These are phyloP conservation scores for Colletotrichum filicis DNA, from an alignment of 2,329 filamentous ascomycete genomes.

Conservation along the genomic window DNA sequence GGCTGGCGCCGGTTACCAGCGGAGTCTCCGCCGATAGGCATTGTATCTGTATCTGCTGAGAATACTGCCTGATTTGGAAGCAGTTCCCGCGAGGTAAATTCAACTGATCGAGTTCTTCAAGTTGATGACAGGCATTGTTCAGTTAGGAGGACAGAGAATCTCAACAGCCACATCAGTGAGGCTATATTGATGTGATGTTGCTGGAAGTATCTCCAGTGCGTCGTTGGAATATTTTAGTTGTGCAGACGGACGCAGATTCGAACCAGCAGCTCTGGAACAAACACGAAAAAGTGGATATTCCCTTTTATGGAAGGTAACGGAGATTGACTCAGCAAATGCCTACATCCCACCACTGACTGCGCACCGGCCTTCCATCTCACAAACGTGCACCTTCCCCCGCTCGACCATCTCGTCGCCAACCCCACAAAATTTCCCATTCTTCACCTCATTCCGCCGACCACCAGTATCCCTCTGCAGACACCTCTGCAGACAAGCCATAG, in stretches of 20 bases:
- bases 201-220: neutral
- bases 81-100: neutral
- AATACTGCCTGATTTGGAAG: neutral
- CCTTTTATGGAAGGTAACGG: slow-evolving; percentile 1
- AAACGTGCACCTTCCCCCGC: slow-evolving; percentile 41
- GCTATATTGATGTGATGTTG: neutral
- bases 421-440: slow-evolving; percentile 38
- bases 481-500: slow-evolving; percentile 5
- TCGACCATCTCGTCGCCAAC: slow-evolving; percentile 43
- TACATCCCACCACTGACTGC: neutral
- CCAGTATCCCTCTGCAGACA: slow-evolving; percentile 30
- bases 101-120: neutral
- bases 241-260: slow-evolving; percentile 10
- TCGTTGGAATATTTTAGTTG: neutral
- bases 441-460: slow-evolving; percentile 37
- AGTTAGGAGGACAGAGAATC: neutral
- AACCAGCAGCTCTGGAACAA: neutral
- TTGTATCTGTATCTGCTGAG: neutral
- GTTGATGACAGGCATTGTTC: neutral
- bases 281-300: neutral
- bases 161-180: neutral
- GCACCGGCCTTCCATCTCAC: neutral
- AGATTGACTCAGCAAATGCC: slow-evolving; percentile 11
- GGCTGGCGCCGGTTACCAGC: neutral
- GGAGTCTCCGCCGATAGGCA: slow-evolving; percentile 2